Percentiles rank a stretch among this genome's conserved stretches.
These are phyloP conservation scores for Leucosporidium creatinivorum DNA, from an alignment of 768 basidiomycete species.

Conservation along the genomic window DNA sequence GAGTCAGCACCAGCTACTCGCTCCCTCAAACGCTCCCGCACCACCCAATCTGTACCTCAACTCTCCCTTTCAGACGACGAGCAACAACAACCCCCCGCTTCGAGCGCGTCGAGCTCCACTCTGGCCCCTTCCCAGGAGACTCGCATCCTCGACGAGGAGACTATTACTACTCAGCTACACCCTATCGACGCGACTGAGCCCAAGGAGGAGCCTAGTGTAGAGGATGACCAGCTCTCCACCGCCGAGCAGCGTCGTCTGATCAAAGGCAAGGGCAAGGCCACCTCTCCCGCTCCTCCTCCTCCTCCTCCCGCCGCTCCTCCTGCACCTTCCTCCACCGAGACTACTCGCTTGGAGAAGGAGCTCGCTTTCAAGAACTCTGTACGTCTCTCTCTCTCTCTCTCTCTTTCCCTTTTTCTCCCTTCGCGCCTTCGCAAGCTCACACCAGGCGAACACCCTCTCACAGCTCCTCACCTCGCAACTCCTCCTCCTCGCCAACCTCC, in stretches of 20 bases:
- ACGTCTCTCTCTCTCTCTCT: neutral
- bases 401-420: too few relatives aligned
- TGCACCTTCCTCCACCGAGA: neutral
- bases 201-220: neutral
- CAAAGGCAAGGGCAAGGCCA: slow-evolving; percentile 28
- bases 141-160: too few relatives aligned
- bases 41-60: neutral
- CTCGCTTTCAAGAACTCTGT: slow-evolving; percentile 19
- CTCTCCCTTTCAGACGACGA: too few relatives aligned
- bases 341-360: slow-evolving; percentile 3
- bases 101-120: too few relatives aligned
- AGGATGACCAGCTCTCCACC: neutral
- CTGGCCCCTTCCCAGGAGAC: too few relatives aligned
- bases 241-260: slow-evolving; percentile 6
- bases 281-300: neutral
- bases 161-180: too few relatives aligned
- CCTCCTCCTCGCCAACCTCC: slow-evolving; percentile 16
- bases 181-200: too few relatives aligned
- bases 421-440: neutral
- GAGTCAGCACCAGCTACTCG: too few relatives aligned
- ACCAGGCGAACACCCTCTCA: accelerated
- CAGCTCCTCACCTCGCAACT: slow-evolving; percentile 21
- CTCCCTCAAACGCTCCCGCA: slow-evolving; percentile 5
- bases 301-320: neutral
- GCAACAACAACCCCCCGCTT: too few relatives aligned